Evolutionary conservation across 176 grass and related monocot genomes (phyloP).

Genomic region (Triticum dicoccoides): DNA sequence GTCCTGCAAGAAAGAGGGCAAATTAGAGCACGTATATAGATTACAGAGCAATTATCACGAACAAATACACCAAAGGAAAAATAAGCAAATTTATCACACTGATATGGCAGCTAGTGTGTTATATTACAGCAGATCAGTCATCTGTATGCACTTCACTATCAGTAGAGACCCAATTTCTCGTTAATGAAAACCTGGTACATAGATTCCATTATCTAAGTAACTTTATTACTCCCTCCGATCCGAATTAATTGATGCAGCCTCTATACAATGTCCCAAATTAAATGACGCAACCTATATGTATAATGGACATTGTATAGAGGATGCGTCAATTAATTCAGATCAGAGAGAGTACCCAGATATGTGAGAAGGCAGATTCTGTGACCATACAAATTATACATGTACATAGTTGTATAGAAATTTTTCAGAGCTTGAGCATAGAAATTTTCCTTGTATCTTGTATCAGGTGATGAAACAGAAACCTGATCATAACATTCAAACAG

Average conservation of each 20-base stretch:
- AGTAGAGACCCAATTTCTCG: background rate
- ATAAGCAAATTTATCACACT: background rate
- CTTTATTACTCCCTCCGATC: background rate
- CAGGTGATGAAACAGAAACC: background rate
- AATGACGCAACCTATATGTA: no score
- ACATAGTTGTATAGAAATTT: background rate
- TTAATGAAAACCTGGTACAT: background rate
- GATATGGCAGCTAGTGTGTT: background rate
- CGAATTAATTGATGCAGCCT: no score
- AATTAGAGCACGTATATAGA: background rate
- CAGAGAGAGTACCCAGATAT: background rate
- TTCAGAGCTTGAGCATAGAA: background rate
- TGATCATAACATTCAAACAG: background rate
- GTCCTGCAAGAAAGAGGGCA: conserved; percentile 52
- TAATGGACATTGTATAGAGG: no score
- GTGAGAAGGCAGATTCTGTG: background rate
- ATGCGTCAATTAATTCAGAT: no score
- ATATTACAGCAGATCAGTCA: conserved; percentile 8
- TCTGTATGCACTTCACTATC: background rate
- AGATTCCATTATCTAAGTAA: background rate
- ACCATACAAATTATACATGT: background rate
- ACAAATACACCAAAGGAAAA: conserved; percentile 13
- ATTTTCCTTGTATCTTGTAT: background rate
- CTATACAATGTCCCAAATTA: no score
- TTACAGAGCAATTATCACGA: background rate